Evolutionary conservation across 257 asterid genomes (phyloP).

Genomic region (Penstemon barbatus): DNA sequence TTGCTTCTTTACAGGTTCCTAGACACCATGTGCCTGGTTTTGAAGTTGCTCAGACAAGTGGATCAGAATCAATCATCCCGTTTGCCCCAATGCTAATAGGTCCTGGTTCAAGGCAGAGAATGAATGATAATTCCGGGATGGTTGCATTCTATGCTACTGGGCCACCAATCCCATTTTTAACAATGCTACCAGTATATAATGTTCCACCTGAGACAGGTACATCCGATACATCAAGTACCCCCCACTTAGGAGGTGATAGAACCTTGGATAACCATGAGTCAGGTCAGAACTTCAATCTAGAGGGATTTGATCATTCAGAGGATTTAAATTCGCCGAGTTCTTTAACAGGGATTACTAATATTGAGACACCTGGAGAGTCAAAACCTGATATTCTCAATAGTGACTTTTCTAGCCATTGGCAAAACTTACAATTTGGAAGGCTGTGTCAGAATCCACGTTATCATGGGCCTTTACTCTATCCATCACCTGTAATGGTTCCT

Average conservation of each 20-base stretch:
- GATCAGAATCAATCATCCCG: constrained; percentile 67
- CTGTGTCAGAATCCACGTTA: constrained; percentile 69
- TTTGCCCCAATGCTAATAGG: constrained; percentile 77
- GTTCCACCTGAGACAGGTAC: constrained; percentile 59
- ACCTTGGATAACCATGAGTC: constrained; percentile 47
- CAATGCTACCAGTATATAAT: constrained; percentile 91
- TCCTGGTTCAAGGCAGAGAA: constrained; percentile 64
- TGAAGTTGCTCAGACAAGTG: constrained; percentile 75
- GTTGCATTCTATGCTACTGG: constrained; percentile 91
- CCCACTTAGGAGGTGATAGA: constrained; percentile 58
- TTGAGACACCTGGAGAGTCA: constrained; percentile 49
- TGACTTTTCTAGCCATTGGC: constrained; percentile 91
- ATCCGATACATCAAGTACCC: constrained; percentile 58
- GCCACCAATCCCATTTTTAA: constrained; percentile 90
- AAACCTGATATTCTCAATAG: constrained; percentile 83
- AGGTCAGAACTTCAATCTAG: constrained; percentile 47
- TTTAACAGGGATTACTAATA: constrained; percentile 45
- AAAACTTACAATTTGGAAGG: constrained; percentile 87
- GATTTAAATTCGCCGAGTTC: constrained; percentile 48
- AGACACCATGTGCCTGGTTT: constrained; percentile 52
- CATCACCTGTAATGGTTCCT: constrained; percentile 82
- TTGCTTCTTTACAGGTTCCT: constrained; percentile 53
- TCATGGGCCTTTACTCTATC: constrained; percentile 57
- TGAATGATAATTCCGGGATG: constrained; percentile 63
- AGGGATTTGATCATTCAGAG: constrained; percentile 55